Conservation (phyloP, 352 stramenopile species). For the Pilasporangium apinafurcum region DNA sequence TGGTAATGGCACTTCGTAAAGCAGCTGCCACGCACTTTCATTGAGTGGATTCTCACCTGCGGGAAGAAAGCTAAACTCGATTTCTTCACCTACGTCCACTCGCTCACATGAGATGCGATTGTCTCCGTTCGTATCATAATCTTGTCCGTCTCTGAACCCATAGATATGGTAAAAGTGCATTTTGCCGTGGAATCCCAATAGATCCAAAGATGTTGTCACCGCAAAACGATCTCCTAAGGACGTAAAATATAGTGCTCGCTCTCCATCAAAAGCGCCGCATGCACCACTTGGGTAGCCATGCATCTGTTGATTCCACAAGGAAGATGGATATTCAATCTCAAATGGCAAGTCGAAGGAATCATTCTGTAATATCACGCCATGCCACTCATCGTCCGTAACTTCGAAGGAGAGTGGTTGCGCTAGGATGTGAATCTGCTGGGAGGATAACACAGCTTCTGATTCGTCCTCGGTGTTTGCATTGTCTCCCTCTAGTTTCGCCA, state of each 20-base stretch:
- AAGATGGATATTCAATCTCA: conserved; percentile 7
- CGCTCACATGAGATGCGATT: conserved; percentile 56
- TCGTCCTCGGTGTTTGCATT: no score
- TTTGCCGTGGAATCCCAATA: conserved; percentile 49
- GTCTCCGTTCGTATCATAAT: conserved; percentile 40
- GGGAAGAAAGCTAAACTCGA: conserved; percentile 44
- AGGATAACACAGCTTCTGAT: conserved; percentile 5
- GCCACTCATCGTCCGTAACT: conserved; percentile 29
- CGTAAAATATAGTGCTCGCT: conserved; percentile 56
- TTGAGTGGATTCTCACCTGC: conserved; percentile 19
- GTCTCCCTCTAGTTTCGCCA: conserved; percentile 8
- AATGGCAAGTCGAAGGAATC: conserved; percentile 47
- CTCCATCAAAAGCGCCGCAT: conserved; percentile 35
- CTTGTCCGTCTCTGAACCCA: conserved; percentile 26
- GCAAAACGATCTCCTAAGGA: conserved; percentile 42
- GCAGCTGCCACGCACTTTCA: conserved; percentile 30
- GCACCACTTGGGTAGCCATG: conserved; percentile 52
- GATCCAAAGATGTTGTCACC: conserved; percentile 28
- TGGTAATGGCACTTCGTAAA: conserved; percentile 27
- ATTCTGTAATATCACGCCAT: conserved; percentile 37
- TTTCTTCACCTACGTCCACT: conserved; percentile 39
- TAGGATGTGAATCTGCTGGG: conserved; percentile 26
- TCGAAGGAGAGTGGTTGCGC: conserved; percentile 21
- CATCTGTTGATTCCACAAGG: conserved; percentile 43
- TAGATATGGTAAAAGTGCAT: conserved; percentile 69